Conservation (phyloP, 2,329 filamentous ascomycete species). For the Huntiella decipiens region DNA sequence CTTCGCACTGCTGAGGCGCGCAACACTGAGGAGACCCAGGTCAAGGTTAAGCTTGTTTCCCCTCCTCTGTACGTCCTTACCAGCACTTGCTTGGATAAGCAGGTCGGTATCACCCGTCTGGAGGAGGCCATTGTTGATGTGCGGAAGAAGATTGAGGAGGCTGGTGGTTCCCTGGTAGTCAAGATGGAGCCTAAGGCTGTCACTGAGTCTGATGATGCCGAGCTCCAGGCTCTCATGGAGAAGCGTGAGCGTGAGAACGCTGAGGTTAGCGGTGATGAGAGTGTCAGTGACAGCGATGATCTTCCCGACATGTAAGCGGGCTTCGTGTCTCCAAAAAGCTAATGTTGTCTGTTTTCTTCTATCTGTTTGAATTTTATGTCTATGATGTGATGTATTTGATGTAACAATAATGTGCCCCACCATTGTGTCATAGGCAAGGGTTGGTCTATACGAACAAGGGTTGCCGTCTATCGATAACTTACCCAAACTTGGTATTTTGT, state of each 20-base stretch:
- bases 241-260: conserved; percentile 96
- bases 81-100: conserved; percentile 89
- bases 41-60: conserved; percentile 97
- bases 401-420: too few relatives aligned
- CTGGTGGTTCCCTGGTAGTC: conserved; percentile 64
- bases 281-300: conserved; percentile 86
- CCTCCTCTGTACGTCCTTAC: conserved; percentile 93
- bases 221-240: conserved; percentile 95
- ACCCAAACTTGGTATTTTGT: not conserved
- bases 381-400: conserved; percentile 1
- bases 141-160: conserved; percentile 54
- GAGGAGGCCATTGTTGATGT: conserved; percentile 85
- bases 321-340: conserved; percentile 4
- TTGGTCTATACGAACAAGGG: too few relatives aligned
- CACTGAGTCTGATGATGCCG: conserved; percentile 93
- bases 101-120: conserved; percentile 59
- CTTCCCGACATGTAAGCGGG: conserved; percentile 10
- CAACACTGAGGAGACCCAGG: conserved; percentile 81
- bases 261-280: conserved; percentile 94
- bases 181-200: conserved; percentile 99
- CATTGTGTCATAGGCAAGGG: too few relatives aligned
- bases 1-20: conserved; percentile 78
- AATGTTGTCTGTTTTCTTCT: conserved; percentile 1
- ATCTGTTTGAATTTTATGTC: not conserved
- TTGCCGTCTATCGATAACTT: too few relatives aligned